Evolutionary conservation across 306 rosid genomes (phyloP).

Genomic region (apple (Malus domestica)): DNA sequence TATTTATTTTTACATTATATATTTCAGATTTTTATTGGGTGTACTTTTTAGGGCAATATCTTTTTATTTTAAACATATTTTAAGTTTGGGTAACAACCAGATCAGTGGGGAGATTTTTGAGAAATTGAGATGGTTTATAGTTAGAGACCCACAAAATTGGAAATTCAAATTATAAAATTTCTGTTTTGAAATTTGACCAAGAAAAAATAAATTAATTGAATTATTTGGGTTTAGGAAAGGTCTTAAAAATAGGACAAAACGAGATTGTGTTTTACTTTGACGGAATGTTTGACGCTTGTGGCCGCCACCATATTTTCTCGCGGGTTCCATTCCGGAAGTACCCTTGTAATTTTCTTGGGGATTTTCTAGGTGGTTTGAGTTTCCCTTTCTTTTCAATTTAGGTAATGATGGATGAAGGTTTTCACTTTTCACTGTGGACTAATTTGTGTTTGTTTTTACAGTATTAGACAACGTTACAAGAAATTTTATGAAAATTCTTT

Average conservation of each 20-base stretch:
- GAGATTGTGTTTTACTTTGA: slow-evolving; percentile 19
- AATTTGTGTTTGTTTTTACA: background rate
- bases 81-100: background rate
- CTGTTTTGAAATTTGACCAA: background rate
- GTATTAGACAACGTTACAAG: background rate
- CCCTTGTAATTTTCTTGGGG: background rate
- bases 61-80: background rate
- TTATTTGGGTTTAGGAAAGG: background rate
- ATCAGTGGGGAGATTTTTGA: background rate
- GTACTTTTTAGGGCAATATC: slow-evolving; percentile 4
- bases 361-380: background rate
- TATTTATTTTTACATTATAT: no score
- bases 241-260: background rate
- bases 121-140: background rate
- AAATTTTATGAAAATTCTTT: no score
- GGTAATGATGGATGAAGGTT: background rate
- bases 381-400: background rate
- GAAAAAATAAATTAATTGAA: background rate
- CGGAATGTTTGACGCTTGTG: slow-evolving; percentile 28
- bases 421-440: background rate
- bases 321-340: slow-evolving; percentile 4
- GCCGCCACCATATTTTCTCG: slow-evolving; percentile 11
- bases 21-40: background rate
- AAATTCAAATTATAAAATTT: background rate
- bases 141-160: background rate